Base-by-base conservation (phyloP, 306 rosid genomes). In the Gleditsia sinensis region DNA sequence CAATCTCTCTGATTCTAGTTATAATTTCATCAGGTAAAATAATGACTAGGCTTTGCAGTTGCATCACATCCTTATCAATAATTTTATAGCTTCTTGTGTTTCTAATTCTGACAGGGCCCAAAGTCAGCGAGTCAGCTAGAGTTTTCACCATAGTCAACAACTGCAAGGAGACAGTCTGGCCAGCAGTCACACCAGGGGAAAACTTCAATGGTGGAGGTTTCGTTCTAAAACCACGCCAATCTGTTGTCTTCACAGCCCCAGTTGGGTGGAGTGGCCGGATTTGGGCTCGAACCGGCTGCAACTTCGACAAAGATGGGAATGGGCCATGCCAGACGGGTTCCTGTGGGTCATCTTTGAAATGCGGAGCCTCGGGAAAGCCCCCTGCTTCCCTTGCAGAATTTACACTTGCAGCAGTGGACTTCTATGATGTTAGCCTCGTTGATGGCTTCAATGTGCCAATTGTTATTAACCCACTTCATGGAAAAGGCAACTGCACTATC, bases 201-300 rank as follows among this genome's bases (percentile, higher is more conserved):
- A 39, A 76, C 63, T 94, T 94, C 80, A 70, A 88, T 24, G 96
- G 95, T 2, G 97, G 97, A 30, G 98, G 98, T 0, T 94, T 91
- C 25, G 53, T 23, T 3, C 82, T 94, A 4, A 91, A 94, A 63
- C 85, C 81, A 1, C 89, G 91, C 8, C 89, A 94, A 19, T 81
- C 97, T 14, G 7, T 43, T 0, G 87, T 90, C 2, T 80, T 79
- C 81, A 91, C 86, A 0, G 96, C 97, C 13, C 97, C 97, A 2
- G 75, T 86, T 0, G 66, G 88, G 0, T 94, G 98, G 98, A 73
- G 83, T 0, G 98, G 98, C 3, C 78, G 98, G n/a, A 90, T 94
- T 11, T 94, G 97, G 97, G 97, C 93, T 14, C 85, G 98, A 77
- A 91, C 93, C 1, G 96, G 98, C 0, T 94, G 98, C 90, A 84